Evolutionary conservation across 345 rosid species (phyloP).

Genomic region (Syzygium oleosum): DNA sequence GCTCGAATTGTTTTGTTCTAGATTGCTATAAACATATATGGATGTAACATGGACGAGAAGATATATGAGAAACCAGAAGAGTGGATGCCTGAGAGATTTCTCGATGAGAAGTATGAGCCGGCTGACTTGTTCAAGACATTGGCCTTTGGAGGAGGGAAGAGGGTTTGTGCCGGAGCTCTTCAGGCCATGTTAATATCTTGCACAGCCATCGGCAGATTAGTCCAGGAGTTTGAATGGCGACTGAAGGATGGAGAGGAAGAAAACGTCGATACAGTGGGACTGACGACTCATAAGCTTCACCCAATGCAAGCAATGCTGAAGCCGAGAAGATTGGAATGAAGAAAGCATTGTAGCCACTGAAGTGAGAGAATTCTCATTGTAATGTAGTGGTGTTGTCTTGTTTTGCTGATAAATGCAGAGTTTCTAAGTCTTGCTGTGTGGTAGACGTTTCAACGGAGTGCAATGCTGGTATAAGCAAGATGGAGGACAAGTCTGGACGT

Average conservation of each 20-base stretch:
- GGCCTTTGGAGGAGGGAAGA: constrained; percentile 92
- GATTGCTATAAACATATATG: constrained; percentile 84
- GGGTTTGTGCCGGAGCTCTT: constrained; percentile 72
- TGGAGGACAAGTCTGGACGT: not conserved
- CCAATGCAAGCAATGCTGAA: constrained; percentile 54
- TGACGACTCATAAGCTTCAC: constrained; percentile 65
- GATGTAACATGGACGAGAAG: constrained; percentile 79
- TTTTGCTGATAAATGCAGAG: not conserved
- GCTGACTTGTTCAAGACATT: constrained; percentile 65
- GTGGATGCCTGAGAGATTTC: constrained; percentile 78
- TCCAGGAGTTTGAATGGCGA: constrained; percentile 77
- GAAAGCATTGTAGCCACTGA: not conserved
- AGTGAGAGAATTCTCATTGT: not conserved
- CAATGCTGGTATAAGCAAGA: not conserved
- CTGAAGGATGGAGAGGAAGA: constrained; percentile 59
- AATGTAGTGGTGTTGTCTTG: not conserved
- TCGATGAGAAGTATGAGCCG: constrained; percentile 37
- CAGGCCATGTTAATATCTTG: constrained; percentile 56
- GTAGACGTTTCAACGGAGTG: not conserved
- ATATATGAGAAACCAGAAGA: constrained; percentile 62
- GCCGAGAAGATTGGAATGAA: constrained; percentile 23
- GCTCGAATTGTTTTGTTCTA: constrained; percentile 8
- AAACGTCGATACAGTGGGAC: constrained; percentile 50
- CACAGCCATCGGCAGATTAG: constrained; percentile 57
- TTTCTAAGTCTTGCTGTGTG: not conserved